Conservation (phyloP, 805 yeast genomes). For the Lipomyces kockii region DNA sequence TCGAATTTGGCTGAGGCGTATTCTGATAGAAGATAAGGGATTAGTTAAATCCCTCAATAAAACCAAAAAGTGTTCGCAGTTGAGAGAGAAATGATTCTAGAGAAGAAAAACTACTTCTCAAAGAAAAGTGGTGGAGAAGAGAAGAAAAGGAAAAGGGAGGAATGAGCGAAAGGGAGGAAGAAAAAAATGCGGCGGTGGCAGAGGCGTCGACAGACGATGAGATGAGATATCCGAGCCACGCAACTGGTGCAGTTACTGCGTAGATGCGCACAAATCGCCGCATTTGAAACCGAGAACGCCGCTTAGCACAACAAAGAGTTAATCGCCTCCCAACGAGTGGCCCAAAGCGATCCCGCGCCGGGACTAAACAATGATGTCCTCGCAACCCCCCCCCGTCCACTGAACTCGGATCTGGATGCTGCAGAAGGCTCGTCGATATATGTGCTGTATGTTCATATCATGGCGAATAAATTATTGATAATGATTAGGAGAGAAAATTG, state of each 20-base stretch:
- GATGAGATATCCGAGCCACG: conserved; percentile 16
- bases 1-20: conserved; percentile 19
- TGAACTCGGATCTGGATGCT: not conserved
- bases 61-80: conserved; percentile 15
- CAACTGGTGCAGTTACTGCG: conserved; percentile 7
- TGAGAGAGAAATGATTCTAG: conserved; percentile 5
- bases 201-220: conserved; percentile 14
- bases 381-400: not conserved
- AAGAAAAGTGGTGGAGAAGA: conserved; percentile 15
- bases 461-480: not conserved
- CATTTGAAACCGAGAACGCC: not conserved
- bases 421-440: not conserved
- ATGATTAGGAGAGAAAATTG: not conserved
- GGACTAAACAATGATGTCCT: not conserved
- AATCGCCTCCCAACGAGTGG: not conserved
- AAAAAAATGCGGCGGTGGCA: conserved; percentile 27
- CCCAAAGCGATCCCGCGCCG: not conserved
- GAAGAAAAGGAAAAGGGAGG: conserved; percentile 2
- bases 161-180: conserved; percentile 11
- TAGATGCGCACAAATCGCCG: not conserved
- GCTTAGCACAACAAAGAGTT: not conserved
- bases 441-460: not conserved
- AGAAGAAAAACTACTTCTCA: conserved; percentile 32
- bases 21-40: conserved; percentile 15
- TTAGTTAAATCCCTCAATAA: conserved; percentile 15